Percentiles rank a stretch among this genome's conserved stretches.
Conservation (phyloP, 257 asterid species). For the Echium plantagineum region DNA sequence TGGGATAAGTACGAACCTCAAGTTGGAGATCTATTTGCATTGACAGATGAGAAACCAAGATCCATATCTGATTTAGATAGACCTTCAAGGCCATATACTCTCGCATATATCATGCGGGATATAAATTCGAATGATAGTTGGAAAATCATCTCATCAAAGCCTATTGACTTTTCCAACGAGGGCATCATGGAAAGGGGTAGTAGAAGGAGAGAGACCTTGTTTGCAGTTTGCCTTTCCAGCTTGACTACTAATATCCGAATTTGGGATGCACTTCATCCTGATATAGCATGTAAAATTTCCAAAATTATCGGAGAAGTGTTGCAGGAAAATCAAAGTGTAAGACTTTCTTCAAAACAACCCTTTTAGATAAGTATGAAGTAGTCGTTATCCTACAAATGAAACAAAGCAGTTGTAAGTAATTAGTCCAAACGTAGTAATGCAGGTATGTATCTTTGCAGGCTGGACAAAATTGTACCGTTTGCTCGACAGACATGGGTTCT, state of each 20-base stretch:
- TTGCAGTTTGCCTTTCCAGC: constrained; percentile 37
- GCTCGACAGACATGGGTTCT: constrained; percentile 11
- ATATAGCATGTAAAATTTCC: constrained; percentile 5
- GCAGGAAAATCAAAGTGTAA: constrained; percentile 13
- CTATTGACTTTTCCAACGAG: constrained; percentile 20
- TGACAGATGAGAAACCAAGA: constrained; percentile 42
- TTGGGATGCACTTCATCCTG: constrained; percentile 37
- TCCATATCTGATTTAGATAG: constrained; percentile 37
- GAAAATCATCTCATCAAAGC: constrained; percentile 7
- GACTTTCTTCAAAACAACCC: neutral
- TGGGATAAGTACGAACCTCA: constrained; percentile 35
- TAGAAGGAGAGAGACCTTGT: constrained; percentile 11
- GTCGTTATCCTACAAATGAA: constrained; percentile 3
- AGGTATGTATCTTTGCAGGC: constrained; percentile 10
- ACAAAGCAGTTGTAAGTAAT: too few species aligned
- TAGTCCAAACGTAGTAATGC: neutral
- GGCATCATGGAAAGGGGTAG: neutral
- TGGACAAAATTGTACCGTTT: constrained; percentile 26
- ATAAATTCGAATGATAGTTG: neutral
- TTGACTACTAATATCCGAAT: constrained; percentile 43
- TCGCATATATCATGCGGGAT: constrained; percentile 29
- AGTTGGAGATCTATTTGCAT: constrained; percentile 45
- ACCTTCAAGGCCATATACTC: constrained; percentile 19
- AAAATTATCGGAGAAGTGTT: constrained; percentile 27
- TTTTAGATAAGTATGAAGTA: neutral